Percentiles rank a stretch among this genome's conserved stretches.
These are phyloP conservation scores for Paramyrothecium roridum DNA, from an alignment of 2,329 filamentous ascomycete species.

Conservation along the genomic window DNA sequence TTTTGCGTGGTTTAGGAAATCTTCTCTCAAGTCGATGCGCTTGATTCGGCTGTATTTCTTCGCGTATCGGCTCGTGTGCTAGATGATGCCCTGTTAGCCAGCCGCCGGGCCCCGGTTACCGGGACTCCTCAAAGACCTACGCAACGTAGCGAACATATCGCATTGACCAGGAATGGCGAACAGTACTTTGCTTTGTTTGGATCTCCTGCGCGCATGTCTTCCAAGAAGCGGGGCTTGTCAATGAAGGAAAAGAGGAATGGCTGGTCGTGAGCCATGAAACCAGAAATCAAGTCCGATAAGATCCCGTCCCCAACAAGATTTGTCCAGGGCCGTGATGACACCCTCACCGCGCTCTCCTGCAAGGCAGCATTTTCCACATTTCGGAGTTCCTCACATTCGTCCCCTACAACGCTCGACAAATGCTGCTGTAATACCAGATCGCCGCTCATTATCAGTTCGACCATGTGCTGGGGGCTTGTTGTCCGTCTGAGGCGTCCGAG, in stretches of 20 bases:
- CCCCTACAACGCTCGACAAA: not conserved
- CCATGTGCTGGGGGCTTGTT: not conserved
- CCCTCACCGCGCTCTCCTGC: conserved; percentile 15
- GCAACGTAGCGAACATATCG: conserved; percentile 25
- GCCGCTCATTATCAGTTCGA: not conserved
- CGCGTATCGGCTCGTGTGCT: conserved; percentile 16
- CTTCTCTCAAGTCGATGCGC: conserved; percentile 9
- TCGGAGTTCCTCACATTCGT: not conserved
- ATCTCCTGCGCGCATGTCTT: conserved; percentile 18
- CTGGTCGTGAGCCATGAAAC: conserved; percentile 26
- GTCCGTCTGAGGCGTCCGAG: not conserved
- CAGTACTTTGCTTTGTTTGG: conserved; percentile 18
- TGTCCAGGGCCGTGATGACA: conserved; percentile 26
- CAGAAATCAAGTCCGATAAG: conserved; percentile 24
- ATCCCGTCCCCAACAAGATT: conserved; percentile 22
- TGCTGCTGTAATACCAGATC: not conserved
- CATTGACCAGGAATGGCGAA: conserved; percentile 26
- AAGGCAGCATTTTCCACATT: not conserved
- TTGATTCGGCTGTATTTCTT: conserved; percentile 9
- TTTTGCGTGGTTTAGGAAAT: conserved; percentile 19
- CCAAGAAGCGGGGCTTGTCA: conserved; percentile 19
- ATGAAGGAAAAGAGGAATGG: conserved; percentile 18
- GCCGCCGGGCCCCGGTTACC: not conserved
- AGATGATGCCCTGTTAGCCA: not conserved
- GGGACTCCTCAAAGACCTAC: conserved; percentile 12